Evolutionary conservation across 1,139 yeast genomes (phyloP).

Genomic region (Sugiyamaella grinbergsii): DNA sequence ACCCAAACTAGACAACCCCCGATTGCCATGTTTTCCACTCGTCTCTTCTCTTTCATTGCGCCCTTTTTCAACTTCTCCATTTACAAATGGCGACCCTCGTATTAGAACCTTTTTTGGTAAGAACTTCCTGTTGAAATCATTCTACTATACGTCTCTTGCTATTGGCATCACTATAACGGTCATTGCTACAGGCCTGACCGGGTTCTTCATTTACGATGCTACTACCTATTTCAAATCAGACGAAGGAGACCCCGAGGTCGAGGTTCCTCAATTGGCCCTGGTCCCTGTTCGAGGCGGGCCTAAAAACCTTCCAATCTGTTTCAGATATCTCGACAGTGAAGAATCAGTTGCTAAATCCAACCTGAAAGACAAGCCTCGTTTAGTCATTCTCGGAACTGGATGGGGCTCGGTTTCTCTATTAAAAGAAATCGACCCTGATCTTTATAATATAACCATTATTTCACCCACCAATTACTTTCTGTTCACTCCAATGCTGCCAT

Average conservation of each 20-base stretch:
- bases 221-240: slow-evolving; percentile 54
- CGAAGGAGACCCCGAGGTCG: slow-evolving; percentile 42
- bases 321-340: slow-evolving; percentile 54
- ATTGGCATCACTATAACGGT: slow-evolving; percentile 32
- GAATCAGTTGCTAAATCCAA: slow-evolving; percentile 50
- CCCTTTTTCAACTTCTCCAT: neutral
- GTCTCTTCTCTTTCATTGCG: neutral
- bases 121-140: slow-evolving; percentile 24
- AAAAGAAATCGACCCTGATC: slow-evolving; percentile 50
- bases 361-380: slow-evolving; percentile 51
- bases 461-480: slow-evolving; percentile 63
- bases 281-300: slow-evolving; percentile 65
- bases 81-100: neutral
- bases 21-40: too few relatives aligned
- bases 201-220: slow-evolving; percentile 60
- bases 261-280: slow-evolving; percentile 53
- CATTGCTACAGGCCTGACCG: slow-evolving; percentile 35
- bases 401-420: slow-evolving; percentile 52
- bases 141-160: slow-evolving; percentile 28
- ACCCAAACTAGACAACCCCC: too few relatives aligned
- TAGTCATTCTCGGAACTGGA: slow-evolving; percentile 61
- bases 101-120: slow-evolving; percentile 12
- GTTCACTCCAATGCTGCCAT: slow-evolving; percentile 61
- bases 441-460: slow-evolving; percentile 60
- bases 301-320: slow-evolving; percentile 60